Conservation (phyloP, 2,329 filamentous ascomycete genomes). For the Penicillium sp. region DNA sequence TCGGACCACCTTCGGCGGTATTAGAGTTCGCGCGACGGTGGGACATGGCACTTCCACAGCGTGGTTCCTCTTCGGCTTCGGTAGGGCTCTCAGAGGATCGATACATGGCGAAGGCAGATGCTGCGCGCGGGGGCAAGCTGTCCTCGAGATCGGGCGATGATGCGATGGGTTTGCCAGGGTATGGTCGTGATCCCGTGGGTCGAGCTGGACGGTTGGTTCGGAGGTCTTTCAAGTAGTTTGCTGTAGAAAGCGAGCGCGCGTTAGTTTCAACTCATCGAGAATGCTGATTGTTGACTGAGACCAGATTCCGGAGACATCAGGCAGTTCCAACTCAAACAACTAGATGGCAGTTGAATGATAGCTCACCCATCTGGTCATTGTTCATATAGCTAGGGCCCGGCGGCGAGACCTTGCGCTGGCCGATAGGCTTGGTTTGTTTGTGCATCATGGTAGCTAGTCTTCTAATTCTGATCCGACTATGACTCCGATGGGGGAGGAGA, state of each 20-base stretch:
- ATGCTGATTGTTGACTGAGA: neutral
- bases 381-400: slow-evolving; percentile 53
- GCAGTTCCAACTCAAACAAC: neutral
- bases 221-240: slow-evolving; percentile 63
- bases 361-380: slow-evolving; percentile 52
- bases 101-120: slow-evolving; percentile 49
- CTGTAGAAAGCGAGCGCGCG: slow-evolving; percentile 41
- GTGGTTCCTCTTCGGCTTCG: slow-evolving; percentile 37
- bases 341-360: slow-evolving; percentile 1
- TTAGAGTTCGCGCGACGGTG: slow-evolving; percentile 42
- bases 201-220: slow-evolving; percentile 60
- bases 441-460: slow-evolving; percentile 40
- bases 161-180: slow-evolving; percentile 53
- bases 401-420: slow-evolving; percentile 51
- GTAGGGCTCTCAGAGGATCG: slow-evolving; percentile 24
- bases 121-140: slow-evolving; percentile 45
- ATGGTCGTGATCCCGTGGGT: slow-evolving; percentile 63
- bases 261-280: slow-evolving; percentile 13
- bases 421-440: slow-evolving; percentile 39
- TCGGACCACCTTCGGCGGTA: slow-evolving; percentile 32
- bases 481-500: slow-evolving; percentile 8
- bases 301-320: neutral
- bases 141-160: slow-evolving; percentile 32
- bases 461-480: neutral
- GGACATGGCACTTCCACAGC: slow-evolving; percentile 47